These are phyloP conservation scores for Chaetothyriales sp. DNA, from an alignment of 2,329 filamentous ascomycete species.

Conservation along the genomic window DNA sequence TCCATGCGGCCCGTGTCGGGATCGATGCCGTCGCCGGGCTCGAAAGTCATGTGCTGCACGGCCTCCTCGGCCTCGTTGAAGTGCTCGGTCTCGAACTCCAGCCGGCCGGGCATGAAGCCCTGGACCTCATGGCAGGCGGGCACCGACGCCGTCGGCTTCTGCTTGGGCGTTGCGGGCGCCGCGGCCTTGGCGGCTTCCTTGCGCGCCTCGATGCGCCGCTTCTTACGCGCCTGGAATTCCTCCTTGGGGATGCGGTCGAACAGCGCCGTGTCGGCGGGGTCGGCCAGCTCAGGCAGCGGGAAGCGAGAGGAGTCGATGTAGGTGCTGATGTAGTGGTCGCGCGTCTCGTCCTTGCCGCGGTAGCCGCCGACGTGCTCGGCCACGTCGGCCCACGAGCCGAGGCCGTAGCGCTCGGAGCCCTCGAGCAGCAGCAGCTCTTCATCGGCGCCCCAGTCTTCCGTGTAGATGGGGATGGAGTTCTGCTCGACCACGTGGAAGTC, in stretches of 20 bases:
- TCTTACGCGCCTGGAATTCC: constrained; percentile 86
- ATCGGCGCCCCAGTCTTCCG: constrained; percentile 89
- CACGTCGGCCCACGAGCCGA: constrained; percentile 96
- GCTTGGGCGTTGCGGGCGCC: constrained; percentile 72
- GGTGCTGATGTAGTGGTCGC: constrained; percentile 80
- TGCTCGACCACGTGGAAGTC: constrained; percentile 91
- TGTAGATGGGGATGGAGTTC: constrained; percentile 94
- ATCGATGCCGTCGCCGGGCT: constrained; percentile 87
- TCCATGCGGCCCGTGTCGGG: constrained; percentile 72
- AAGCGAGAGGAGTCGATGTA: constrained; percentile 76
- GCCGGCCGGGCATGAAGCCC: constrained; percentile 92
- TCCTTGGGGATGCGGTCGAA: constrained; percentile 73
- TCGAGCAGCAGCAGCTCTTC: constrained; percentile 89
- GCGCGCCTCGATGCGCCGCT: constrained; percentile 79
- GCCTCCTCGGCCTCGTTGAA: constrained; percentile 97
- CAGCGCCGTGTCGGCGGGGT: constrained; percentile 64
- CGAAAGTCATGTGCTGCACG: constrained; percentile 96
- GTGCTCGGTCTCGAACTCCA: constrained; percentile 96
- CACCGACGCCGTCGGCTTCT: constrained; percentile 89
- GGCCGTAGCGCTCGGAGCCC: constrained; percentile 86
- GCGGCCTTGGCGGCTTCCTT: constrained; percentile 78
- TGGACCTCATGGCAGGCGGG: constrained; percentile 96
- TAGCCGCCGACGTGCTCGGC: constrained; percentile 96
- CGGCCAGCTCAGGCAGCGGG: constrained; percentile 73
- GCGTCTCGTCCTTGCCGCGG: constrained; percentile 84